phyloP scores from a whole-genome alignment of 108 stramenopile species.

The Pelagomonas calceolata region DNA sequence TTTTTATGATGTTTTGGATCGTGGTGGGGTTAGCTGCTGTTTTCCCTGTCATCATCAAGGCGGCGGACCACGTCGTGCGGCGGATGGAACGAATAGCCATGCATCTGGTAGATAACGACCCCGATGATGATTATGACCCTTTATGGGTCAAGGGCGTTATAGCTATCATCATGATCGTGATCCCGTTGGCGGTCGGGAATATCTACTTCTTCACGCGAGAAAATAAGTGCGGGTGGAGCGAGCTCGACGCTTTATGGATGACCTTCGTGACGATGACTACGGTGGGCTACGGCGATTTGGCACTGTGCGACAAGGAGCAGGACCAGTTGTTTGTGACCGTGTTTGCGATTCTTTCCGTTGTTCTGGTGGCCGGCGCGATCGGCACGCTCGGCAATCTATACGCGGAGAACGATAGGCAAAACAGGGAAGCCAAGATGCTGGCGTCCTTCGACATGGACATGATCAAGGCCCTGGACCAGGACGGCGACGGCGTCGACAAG shows the following conservation, averaged over 20 bases:
- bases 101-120: too few species aligned
- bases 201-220: neutral
- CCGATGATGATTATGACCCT: neutral
- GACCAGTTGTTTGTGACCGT: conserved; percentile 9
- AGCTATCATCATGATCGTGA: neutral
- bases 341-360: neutral
- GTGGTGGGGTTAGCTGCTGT: neutral
- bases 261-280: conserved; percentile 12
- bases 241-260: conserved; percentile 10
- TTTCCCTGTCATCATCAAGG: neutral
- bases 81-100: neutral
- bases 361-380: neutral
- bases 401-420: neutral
- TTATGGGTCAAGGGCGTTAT: neutral
- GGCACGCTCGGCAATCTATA: neutral
- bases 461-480: neutral
- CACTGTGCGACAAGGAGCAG: neutral
- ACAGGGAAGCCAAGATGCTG: neutral
- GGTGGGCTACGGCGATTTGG: conserved; percentile 15
- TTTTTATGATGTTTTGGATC: conserved; percentile 14
- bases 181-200: neutral
- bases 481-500: neutral
- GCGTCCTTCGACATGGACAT: neutral
- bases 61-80: neutral
- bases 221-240: neutral